Percentiles rank a stretch among this genome's conserved stretches.
phyloP scores from a whole-genome alignment of 2,329 filamentous ascomycete genomes.

The Cercospora sesami region DNA sequence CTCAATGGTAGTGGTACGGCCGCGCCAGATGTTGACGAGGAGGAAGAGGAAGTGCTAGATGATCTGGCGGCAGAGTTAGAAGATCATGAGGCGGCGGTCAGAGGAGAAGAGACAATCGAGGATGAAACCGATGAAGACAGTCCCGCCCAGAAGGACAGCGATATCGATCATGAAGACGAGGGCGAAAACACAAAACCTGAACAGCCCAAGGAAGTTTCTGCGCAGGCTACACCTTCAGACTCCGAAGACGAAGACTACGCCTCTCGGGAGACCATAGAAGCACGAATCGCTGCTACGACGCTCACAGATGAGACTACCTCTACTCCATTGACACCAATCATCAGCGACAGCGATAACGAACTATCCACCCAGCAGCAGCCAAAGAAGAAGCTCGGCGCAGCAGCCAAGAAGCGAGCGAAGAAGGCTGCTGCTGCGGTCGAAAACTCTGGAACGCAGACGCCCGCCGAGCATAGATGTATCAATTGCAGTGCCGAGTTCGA shows the following conservation, averaged over 20 bases:
- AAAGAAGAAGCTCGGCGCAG: slow-evolving; percentile 48
- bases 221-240: not conserved
- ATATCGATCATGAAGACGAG: slow-evolving; percentile 6
- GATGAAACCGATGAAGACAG: not conserved
- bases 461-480: slow-evolving; percentile 66
- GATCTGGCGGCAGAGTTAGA: slow-evolving; percentile 31
- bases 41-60: slow-evolving; percentile 36
- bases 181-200: not conserved
- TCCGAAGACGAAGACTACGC: slow-evolving; percentile 43
- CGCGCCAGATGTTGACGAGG: slow-evolving; percentile 37
- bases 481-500: slow-evolving; percentile 76
- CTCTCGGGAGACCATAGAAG: slow-evolving; percentile 44
- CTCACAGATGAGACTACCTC: slow-evolving; percentile 13
- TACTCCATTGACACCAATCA: slow-evolving; percentile 9
- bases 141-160: not conserved
- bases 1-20: slow-evolving; percentile 43
- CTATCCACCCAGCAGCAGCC: slow-evolving; percentile 1
- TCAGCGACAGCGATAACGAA: not conserved
- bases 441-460: slow-evolving; percentile 23
- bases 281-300: slow-evolving; percentile 39
- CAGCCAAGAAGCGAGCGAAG: slow-evolving; percentile 51
- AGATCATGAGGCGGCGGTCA: slow-evolving; percentile 22
- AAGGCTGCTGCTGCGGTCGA: slow-evolving; percentile 47
- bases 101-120: slow-evolving; percentile 1
- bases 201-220: not conserved